phyloP scores from a whole-genome alignment of 495 filamentous ascomycete genomes.

The Amphirosellinia nigrospora region DNA sequence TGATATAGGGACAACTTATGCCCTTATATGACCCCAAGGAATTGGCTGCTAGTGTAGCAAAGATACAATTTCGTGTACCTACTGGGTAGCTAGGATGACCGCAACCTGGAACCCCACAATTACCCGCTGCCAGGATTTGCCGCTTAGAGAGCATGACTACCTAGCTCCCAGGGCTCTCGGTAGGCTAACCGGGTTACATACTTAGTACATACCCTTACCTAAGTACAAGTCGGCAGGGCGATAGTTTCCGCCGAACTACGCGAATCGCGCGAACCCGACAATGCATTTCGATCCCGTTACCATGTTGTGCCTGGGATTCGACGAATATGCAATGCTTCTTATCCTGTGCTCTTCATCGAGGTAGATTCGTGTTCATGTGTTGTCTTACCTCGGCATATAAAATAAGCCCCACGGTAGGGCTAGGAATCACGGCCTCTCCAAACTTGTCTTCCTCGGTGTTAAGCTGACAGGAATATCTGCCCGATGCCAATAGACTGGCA shows the following conservation, averaged over 20 bases:
- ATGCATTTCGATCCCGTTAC: neutral
- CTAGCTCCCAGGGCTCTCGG: neutral
- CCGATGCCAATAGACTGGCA: neutral
- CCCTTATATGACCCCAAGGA: no score
- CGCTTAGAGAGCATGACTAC: conserved; percentile 18
- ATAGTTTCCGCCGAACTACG: neutral
- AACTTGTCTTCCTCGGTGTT: neutral
- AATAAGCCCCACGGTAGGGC: conserved; percentile 6
- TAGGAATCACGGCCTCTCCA: neutral
- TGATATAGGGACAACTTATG: no score
- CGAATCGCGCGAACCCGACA: conserved; percentile 12
- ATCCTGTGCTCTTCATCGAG: neutral
- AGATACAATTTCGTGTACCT: neutral
- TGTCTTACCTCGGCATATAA: neutral
- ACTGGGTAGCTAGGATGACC: no score
- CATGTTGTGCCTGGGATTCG: neutral
- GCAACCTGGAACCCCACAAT: no score
- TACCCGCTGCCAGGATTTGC: neutral
- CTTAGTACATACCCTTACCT: neutral
- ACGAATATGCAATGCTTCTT: neutral
- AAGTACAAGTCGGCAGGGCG: neutral
- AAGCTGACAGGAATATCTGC: neutral
- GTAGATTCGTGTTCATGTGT: neutral
- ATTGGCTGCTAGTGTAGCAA: neutral
- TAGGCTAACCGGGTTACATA: conserved; percentile 4